These are phyloP conservation scores for Alternaria metachromatica DNA, from an alignment of 2,329 filamentous ascomycete genomes.

Conservation along the genomic window DNA sequence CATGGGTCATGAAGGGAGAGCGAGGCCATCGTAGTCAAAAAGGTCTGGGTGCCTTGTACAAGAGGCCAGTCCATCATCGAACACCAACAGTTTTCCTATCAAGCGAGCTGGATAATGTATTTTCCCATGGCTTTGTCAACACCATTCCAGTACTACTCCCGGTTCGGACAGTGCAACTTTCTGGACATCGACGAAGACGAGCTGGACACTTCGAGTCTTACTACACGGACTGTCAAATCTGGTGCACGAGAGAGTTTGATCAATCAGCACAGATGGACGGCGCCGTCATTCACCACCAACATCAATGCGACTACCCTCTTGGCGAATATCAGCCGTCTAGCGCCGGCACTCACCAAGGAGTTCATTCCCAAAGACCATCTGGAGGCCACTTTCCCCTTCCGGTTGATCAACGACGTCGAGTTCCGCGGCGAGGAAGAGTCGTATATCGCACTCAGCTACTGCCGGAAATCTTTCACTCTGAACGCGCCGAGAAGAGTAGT, in stretches of 20 bases:
- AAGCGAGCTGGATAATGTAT: slow-evolving; percentile 15
- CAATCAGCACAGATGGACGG: slow-evolving; percentile 14
- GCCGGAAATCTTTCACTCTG: slow-evolving; percentile 43
- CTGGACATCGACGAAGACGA: slow-evolving; percentile 39
- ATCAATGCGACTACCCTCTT: slow-evolving; percentile 35
- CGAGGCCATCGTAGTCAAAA: slow-evolving; percentile 12
- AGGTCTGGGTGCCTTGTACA: slow-evolving; percentile 15
- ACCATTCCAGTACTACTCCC: slow-evolving; percentile 20
- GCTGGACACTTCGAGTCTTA: slow-evolving; percentile 38
- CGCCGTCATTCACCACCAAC: slow-evolving; percentile 6
- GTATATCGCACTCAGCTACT: slow-evolving; percentile 55
- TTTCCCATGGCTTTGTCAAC: slow-evolving; percentile 25
- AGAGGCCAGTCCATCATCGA: background rate
- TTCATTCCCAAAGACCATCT: slow-evolving; percentile 34
- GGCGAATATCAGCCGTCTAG: slow-evolving; percentile 32
- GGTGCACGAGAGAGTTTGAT: slow-evolving; percentile 28
- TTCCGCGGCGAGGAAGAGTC: slow-evolving; percentile 42
- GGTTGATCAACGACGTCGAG: slow-evolving; percentile 48
- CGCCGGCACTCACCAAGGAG: slow-evolving; percentile 40
- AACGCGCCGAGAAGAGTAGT: slow-evolving; percentile 32
- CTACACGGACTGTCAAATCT: slow-evolving; percentile 30
- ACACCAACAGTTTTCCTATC: background rate
- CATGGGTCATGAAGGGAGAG: slow-evolving; percentile 5
- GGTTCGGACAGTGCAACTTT: slow-evolving; percentile 37
- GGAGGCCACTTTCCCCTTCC: slow-evolving; percentile 39